Conservation (phyloP, 106 monocot species). For the Acorus gramineus region DNA sequence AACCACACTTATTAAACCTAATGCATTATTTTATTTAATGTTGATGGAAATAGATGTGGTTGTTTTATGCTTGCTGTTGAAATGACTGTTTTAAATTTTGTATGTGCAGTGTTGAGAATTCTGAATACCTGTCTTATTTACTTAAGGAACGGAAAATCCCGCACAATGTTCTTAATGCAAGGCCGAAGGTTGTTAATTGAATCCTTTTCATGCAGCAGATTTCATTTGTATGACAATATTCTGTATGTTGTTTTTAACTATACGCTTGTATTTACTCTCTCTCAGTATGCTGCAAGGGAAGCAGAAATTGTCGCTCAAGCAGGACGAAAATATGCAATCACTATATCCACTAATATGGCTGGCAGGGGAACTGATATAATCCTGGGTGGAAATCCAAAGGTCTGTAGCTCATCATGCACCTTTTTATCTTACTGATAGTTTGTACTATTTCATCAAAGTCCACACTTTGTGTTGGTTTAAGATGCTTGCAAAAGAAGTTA, state of each 20-base stretch:
- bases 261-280: slow-evolving; percentile 3
- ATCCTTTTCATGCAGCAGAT: neutral
- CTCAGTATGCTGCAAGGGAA: slow-evolving; percentile 95
- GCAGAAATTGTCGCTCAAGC: slow-evolving; percentile 98
- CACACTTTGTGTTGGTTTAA: slow-evolving; percentile 17
- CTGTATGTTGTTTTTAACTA: too few relatives aligned
- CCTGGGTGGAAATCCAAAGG: slow-evolving; percentile 94
- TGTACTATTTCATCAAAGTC: neutral
- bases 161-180: slow-evolving; percentile 97
- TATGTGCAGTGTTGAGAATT: slow-evolving; percentile 80
- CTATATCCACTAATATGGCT: slow-evolving; percentile 99
- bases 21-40: too few relatives aligned
- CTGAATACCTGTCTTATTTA: slow-evolving; percentile 86
- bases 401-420: slow-evolving; percentile 7
- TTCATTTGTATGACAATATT: neutral
- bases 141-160: slow-evolving; percentile 63
- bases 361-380: slow-evolving; percentile 99
- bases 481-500: slow-evolving; percentile 93
- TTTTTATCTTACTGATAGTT: neutral
- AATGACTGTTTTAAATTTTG: too few relatives aligned
- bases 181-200: slow-evolving; percentile 54
- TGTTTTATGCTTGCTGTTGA: too few relatives aligned
- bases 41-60: too few relatives aligned
- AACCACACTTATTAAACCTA: too few relatives aligned
- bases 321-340: slow-evolving; percentile 88